Evolutionary conservation across 495 filamentous ascomycete species (phyloP).

Genomic region (Hypoxylon trugodes): DNA sequence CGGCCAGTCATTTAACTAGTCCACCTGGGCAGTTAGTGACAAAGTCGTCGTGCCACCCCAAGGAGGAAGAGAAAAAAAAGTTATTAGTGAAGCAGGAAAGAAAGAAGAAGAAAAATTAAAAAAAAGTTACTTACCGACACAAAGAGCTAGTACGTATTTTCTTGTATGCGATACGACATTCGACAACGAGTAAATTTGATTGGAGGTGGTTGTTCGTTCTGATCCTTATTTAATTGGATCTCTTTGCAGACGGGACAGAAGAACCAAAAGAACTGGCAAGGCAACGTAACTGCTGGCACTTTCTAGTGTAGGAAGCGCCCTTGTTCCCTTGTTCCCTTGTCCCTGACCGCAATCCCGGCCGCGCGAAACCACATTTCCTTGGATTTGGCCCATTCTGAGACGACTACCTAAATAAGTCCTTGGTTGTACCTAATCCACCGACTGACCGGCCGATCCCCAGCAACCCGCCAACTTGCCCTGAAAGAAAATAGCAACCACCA

Average conservation of each 20-base stretch:
- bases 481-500: slow-evolving; percentile 50
- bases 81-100: no score
- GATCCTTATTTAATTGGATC: slow-evolving; percentile 31
- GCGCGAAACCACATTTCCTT: slow-evolving; percentile 36
- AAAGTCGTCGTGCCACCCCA: slow-evolving; percentile 17
- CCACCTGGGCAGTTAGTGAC: slow-evolving; percentile 22
- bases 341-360: slow-evolving; percentile 30
- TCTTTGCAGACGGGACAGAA: background rate
- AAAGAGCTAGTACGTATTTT: slow-evolving; percentile 34
- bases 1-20: slow-evolving; percentile 5
- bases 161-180: slow-evolving; percentile 33
- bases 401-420: slow-evolving; percentile 40
- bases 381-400: slow-evolving; percentile 38
- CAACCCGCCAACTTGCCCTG: slow-evolving; percentile 41
- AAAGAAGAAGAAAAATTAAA: background rate
- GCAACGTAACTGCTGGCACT: slow-evolving; percentile 37
- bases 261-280: slow-evolving; percentile 26
- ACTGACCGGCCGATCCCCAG: slow-evolving; percentile 15
- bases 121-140: slow-evolving; percentile 16
- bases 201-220: slow-evolving; percentile 21
- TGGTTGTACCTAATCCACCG: slow-evolving; percentile 24
- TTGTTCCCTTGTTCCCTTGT: slow-evolving; percentile 23
- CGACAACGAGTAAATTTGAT: slow-evolving; percentile 11
- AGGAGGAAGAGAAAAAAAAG: background rate
- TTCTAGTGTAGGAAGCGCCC: slow-evolving; percentile 14